Evolutionary conservation across 805 yeast genomes (phyloP).

Genomic region (Starmerella vaccinii): DNA sequence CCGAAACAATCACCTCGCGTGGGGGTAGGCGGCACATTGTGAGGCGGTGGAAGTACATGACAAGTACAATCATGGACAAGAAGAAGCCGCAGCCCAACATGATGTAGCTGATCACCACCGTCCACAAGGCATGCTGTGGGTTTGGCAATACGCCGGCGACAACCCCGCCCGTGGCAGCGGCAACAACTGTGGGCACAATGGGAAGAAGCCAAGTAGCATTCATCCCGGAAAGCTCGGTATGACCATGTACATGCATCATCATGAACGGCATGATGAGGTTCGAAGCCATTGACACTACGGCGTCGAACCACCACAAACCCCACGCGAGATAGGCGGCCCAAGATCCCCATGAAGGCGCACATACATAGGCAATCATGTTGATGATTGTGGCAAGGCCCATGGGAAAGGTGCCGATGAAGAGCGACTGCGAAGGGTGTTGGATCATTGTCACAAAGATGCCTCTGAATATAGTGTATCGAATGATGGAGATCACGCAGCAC

Average conservation of each 20-base stretch:
- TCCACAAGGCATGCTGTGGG: constrained; percentile 1
- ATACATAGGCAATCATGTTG: not conserved
- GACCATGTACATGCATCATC: constrained; percentile 2
- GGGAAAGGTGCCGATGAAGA: constrained; percentile 5
- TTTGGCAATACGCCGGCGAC: constrained; percentile 1
- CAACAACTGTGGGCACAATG: not conserved
- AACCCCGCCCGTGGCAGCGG: constrained; percentile 2
- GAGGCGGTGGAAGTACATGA: constrained; percentile 7
- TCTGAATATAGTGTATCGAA: not conserved
- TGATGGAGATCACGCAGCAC: not conserved
- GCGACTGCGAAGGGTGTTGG: constrained; percentile 2
- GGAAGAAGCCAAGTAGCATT: constrained; percentile 5
- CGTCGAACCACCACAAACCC: constrained; percentile 6
- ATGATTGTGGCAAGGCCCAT: constrained; percentile 5
- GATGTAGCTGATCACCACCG: not conserved
- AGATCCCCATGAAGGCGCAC: not conserved
- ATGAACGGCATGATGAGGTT: not conserved
- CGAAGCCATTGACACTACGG: not conserved
- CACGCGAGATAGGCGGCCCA: not conserved
- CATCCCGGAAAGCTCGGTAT: not conserved
- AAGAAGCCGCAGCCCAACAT: constrained; percentile 1
- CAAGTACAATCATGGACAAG: not conserved
- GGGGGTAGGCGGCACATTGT: constrained; percentile 4
- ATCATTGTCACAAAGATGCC: constrained; percentile 2
- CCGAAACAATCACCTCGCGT: constrained; percentile 2